A percentile compares a stretch with the other conserved stretches of the same genome.
Evolutionary conservation across 2,329 filamentous ascomycete genomes (phyloP).

Genomic region (Monosporascus sp.): DNA sequence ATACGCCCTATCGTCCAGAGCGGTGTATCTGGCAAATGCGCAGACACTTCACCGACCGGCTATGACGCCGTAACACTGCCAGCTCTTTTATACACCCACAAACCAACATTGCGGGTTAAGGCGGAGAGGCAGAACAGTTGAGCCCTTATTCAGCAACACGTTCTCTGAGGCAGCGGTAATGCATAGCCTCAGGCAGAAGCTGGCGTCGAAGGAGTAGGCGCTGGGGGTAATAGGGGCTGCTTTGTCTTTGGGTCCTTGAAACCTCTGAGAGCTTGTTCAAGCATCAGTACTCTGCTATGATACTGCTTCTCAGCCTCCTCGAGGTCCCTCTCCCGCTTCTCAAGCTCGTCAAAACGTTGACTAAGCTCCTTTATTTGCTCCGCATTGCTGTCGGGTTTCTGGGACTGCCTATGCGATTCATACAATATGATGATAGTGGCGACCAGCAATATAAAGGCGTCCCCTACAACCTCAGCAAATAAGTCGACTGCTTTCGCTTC

Average conservation of each 20-base stretch:
- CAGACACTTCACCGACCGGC: neutral
- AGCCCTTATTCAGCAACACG: too few species aligned
- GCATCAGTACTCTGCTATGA: conserved; percentile 39
- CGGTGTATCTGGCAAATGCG: neutral
- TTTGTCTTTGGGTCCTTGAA: conserved; percentile 54
- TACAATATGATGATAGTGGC: conserved; percentile 53
- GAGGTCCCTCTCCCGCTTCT: conserved; percentile 44
- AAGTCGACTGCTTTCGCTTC: conserved; percentile 61
- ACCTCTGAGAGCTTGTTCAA: conserved; percentile 48
- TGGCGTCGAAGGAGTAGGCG: conserved; percentile 20
- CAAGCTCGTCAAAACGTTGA: conserved; percentile 42
- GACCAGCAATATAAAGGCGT: conserved; percentile 57
- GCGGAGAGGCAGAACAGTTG: neutral
- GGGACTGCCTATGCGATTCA: conserved; percentile 54
- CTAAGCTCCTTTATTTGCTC: conserved; percentile 48
- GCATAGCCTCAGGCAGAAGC: conserved; percentile 5
- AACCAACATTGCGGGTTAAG: neutral
- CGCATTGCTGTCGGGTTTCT: conserved; percentile 54
- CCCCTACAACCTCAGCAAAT: conserved; percentile 61
- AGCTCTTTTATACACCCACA: neutral
- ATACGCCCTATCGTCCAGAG: neutral
- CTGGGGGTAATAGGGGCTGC: conserved; percentile 41
- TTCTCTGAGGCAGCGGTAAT: neutral
- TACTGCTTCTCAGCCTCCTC: conserved; percentile 41
- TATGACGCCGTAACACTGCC: neutral